Conservation (phyloP, 139 green algal species). For the Chlamydomonas asymmetrica region DNA sequence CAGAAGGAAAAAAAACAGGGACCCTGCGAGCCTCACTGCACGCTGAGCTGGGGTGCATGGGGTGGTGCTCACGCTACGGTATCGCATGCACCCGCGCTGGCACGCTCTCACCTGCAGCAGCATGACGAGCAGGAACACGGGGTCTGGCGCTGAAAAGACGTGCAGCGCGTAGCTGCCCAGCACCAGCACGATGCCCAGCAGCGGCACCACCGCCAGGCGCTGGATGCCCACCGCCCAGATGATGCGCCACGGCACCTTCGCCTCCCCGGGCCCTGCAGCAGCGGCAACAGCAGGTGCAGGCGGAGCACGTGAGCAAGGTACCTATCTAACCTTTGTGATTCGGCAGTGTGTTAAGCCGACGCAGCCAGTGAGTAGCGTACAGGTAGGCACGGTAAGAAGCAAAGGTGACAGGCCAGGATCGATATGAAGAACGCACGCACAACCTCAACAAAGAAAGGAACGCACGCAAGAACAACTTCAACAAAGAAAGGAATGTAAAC, state of each 20-base stretch:
- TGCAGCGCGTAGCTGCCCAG: conserved; percentile 28
- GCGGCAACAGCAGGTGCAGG: too few species aligned
- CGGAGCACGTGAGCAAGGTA: too few species aligned
- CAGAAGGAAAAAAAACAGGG: background rate
- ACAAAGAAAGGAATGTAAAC: too few species aligned
- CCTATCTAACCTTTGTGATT: background rate
- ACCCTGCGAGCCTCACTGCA: background rate
- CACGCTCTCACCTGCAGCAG: conserved; percentile 9
- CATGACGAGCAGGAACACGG: conserved; percentile 56
- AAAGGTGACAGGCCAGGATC: too few species aligned
- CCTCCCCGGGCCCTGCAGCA: conserved; percentile 34
- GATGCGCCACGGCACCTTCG: conserved; percentile 33
- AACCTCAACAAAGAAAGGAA: too few species aligned
- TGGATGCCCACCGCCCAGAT: conserved; percentile 34
- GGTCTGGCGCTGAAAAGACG: conserved; percentile 49
- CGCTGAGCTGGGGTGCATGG: background rate
- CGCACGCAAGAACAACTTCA: too few species aligned
- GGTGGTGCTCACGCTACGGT: background rate
- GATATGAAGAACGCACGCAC: too few species aligned
- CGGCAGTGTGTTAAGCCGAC: too few species aligned
- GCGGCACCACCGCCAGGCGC: conserved; percentile 52
- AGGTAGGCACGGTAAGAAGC: too few species aligned
- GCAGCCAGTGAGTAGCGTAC: too few species aligned
- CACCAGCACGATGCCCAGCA: conserved; percentile 40
- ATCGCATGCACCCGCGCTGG: background rate